Conservation (phyloP, 345 rosid genomes). For the Salix koriyanagi region DNA sequence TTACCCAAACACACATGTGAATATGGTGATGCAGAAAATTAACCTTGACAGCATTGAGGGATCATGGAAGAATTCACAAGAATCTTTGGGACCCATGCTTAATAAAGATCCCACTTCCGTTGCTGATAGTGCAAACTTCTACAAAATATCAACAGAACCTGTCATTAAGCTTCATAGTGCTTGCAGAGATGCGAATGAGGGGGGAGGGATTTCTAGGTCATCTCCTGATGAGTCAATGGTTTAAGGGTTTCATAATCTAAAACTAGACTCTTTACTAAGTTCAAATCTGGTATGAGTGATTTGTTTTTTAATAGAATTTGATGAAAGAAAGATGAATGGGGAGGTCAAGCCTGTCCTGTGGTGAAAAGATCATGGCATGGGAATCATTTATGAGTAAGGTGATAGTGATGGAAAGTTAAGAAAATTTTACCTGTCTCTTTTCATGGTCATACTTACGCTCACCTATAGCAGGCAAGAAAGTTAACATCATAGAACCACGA, state of each 20-base stretch:
- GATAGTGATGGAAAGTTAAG: not conserved
- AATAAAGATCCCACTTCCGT: conserved; percentile 88
- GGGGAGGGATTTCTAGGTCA: not conserved
- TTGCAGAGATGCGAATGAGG: not conserved
- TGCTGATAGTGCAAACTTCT: conserved; percentile 82
- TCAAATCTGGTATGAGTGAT: too few species aligned
- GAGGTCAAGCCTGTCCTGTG: not conserved
- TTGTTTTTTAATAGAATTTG: not conserved
- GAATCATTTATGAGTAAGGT: not conserved
- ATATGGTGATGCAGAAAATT: not conserved
- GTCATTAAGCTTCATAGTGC: not conserved
- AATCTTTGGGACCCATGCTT: conserved; percentile 60
- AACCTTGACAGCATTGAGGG: conserved; percentile 83
- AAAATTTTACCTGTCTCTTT: conserved; percentile 60
- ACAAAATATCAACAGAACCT: conserved; percentile 25
- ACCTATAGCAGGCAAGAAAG: conserved; percentile 72
- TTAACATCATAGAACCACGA: conserved; percentile 69
- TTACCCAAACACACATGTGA: not conserved
- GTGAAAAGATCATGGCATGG: not conserved
- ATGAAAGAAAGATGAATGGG: not conserved
- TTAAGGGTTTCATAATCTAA: not conserved
- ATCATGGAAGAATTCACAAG: conserved; percentile 89
- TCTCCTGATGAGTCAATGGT: not conserved
- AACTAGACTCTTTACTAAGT: too few species aligned
- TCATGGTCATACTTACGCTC: conserved; percentile 88